phyloP scores from a whole-genome alignment of 768 basidiomycete genomes.

The Ephemerocybe angulata region DNA sequence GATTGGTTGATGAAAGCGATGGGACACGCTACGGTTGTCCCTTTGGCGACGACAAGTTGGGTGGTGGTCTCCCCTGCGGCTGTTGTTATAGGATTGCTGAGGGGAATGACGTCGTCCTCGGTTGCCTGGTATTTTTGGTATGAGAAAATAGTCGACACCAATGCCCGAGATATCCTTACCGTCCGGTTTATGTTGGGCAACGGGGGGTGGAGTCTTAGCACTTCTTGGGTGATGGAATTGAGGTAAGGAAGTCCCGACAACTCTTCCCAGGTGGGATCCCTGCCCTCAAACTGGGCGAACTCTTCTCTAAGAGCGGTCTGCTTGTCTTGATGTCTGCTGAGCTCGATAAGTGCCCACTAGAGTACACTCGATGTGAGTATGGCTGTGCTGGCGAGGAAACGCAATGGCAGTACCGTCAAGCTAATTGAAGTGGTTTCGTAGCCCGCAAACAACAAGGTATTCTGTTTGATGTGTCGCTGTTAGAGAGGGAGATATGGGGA shows the following conservation, averaged over 20 bases:
- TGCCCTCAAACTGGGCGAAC: conserved; percentile 29
- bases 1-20: conserved; percentile 47
- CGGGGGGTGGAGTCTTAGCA: conserved; percentile 39
- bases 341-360: conserved; percentile 61
- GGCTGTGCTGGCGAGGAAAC: not conserved
- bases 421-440: conserved; percentile 54
- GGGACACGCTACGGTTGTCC: conserved; percentile 40
- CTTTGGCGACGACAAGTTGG: conserved; percentile 44
- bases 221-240: conserved; percentile 46
- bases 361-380: not conserved
- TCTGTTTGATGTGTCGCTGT: not conserved
- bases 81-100: conserved; percentile 47
- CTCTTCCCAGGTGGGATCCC: conserved; percentile 54
- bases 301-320: conserved; percentile 51
- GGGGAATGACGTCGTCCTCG: conserved; percentile 56
- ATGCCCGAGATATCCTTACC: conserved; percentile 21
- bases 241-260: conserved; percentile 52
- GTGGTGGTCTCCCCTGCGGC: conserved; percentile 35
- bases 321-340: conserved; percentile 38
- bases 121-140: conserved; percentile 30
- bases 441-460: conserved; percentile 25
- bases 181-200: conserved; percentile 31
- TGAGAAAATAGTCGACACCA: not conserved
- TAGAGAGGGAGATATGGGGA: too few species aligned
- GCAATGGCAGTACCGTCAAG: not conserved